A percentile compares a stretch with the other conserved stretches of the same genome.
Evolutionary conservation across 2,329 filamentous ascomycete species (phyloP).

Genomic region (Plenodomus lindquistii): DNA sequence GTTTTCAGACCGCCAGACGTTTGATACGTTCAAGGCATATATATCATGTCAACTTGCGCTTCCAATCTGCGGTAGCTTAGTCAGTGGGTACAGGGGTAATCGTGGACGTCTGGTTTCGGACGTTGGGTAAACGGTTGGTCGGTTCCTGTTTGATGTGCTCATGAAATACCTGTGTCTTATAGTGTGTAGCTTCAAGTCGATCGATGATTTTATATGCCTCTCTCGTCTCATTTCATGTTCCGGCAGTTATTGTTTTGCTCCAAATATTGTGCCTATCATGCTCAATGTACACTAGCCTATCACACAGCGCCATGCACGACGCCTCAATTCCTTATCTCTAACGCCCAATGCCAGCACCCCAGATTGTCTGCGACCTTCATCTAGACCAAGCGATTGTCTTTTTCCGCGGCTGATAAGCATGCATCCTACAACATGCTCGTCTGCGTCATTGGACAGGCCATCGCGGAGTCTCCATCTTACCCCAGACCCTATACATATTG

Average conservation of each 20-base stretch:
- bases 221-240: not conserved
- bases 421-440: slow-evolving; percentile 1
- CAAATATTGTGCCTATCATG: not conserved
- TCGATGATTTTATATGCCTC: not conserved
- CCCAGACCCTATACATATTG: not conserved
- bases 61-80: not conserved
- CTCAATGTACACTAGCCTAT: slow-evolving; percentile 9
- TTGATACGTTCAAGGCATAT: not conserved
- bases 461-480: not conserved
- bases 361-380: not conserved
- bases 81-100: not conserved
- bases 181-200: not conserved
- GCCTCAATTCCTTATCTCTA: slow-evolving; percentile 23
- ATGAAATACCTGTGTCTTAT: not conserved
- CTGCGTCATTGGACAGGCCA: slow-evolving; percentile 11
- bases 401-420: slow-evolving; percentile 18
- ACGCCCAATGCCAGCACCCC: not conserved
- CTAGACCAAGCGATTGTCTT: not conserved
- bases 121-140: not conserved
- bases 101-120: not conserved
- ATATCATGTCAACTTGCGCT: not conserved
- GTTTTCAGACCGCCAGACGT: not conserved
- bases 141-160: not conserved
- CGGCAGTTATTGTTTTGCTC: not conserved
- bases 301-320: slow-evolving; percentile 2